phyloP scores from a whole-genome alignment of 306 rosid genomes.

The Adenanthera pavonina region DNA sequence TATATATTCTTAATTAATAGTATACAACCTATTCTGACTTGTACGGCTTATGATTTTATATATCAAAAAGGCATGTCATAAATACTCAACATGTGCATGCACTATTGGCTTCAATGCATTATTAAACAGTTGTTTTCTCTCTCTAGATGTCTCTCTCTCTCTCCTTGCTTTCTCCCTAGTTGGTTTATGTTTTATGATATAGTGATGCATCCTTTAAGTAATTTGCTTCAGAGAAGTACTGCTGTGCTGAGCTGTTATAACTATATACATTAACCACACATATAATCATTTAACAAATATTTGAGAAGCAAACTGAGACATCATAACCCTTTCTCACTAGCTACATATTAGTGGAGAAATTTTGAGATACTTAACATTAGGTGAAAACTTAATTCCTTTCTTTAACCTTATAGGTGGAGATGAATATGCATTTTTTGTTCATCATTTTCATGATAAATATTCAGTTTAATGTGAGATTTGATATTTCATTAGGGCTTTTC shows the following conservation, averaged over 20 bases:
- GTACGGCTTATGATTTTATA: background rate
- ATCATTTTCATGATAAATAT: background rate
- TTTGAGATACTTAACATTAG: background rate
- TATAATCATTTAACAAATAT: background rate
- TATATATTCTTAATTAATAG: background rate
- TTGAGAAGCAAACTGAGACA: background rate
- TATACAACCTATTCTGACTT: conserved; percentile 4
- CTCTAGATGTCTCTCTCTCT: background rate
- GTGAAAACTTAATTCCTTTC: background rate
- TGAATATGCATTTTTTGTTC: background rate
- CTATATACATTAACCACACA: background rate
- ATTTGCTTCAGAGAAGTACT: background rate
- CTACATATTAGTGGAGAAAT: background rate
- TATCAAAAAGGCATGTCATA: conserved; percentile 17
- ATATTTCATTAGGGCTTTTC: background rate
- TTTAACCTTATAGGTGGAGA: background rate
- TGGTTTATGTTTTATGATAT: conserved; percentile 13
- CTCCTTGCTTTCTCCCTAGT: conserved; percentile 25
- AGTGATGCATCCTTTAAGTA: background rate
- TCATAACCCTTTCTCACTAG: background rate
- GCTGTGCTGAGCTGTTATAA: background rate
- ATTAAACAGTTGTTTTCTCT: background rate
- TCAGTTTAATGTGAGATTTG: background rate
- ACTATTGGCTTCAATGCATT: conserved; percentile 24
- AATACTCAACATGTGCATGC: conserved; percentile 15